phyloP scores from a whole-genome alignment of 2,329 filamentous ascomycete genomes.

The Claviceps maximensis region DNA sequence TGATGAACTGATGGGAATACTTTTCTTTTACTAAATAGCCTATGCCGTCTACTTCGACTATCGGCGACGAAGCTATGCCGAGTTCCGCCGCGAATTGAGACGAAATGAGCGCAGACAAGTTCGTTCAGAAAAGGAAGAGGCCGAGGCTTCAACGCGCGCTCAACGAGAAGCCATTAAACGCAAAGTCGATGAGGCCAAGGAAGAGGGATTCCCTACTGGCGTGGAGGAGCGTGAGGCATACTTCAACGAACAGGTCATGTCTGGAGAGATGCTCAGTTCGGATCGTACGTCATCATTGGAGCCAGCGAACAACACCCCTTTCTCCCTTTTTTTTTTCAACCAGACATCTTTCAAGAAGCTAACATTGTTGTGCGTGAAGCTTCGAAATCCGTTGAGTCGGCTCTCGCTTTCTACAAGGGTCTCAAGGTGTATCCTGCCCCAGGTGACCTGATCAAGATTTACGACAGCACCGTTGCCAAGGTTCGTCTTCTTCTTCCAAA shows the following conservation, averaged over 20 bases:
- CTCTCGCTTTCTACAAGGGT: slow-evolving; percentile 93
- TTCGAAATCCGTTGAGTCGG: slow-evolving; percentile 63
- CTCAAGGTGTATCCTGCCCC: slow-evolving; percentile 97
- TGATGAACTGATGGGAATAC: neutral
- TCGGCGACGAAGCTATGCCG: slow-evolving; percentile 47
- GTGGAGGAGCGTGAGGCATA: slow-evolving; percentile 89
- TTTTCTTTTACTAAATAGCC: slow-evolving; percentile 24
- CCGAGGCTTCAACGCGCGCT: slow-evolving; percentile 48
- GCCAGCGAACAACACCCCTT: neutral
- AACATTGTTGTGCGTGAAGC: slow-evolving; percentile 28
- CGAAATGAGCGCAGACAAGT: slow-evolving; percentile 62
- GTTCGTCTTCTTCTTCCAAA: no score
- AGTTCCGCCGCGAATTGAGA: slow-evolving; percentile 56
- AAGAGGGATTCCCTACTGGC: slow-evolving; percentile 80
- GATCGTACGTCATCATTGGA: slow-evolving; percentile 46
- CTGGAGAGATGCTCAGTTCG: slow-evolving; percentile 69
- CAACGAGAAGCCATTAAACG: slow-evolving; percentile 63
- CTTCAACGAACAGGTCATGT: slow-evolving; percentile 91
- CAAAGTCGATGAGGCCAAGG: slow-evolving; percentile 68
- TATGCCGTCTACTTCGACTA: slow-evolving; percentile 60
- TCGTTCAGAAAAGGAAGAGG: slow-evolving; percentile 59
- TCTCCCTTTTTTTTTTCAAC: neutral
- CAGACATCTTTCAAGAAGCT: neutral
- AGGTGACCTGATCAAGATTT: slow-evolving; percentile 84
- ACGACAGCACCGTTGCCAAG: slow-evolving; percentile 97